A percentile compares a stretch with the other conserved stretches of the same genome.
These are phyloP conservation scores for Polytrichum commune DNA, from an alignment of 225 moss, liverwort and hornwort genomes.

Conservation along the genomic window DNA sequence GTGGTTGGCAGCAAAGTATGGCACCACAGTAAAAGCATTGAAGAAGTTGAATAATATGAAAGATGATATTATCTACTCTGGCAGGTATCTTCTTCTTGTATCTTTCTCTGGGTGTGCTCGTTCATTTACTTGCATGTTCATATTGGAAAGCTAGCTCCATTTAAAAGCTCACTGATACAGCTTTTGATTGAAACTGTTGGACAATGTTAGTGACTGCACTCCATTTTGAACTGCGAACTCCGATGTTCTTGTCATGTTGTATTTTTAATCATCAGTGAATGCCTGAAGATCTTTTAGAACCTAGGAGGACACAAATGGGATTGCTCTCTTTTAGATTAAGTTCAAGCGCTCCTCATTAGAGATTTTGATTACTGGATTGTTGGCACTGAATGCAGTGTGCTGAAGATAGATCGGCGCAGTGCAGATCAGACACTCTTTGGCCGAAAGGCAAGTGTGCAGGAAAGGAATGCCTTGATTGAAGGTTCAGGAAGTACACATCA, in stretches of 20 bases:
- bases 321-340: too few species aligned
- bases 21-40: constrained; percentile 64
- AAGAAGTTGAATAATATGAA: constrained; percentile 72
- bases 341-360: too few species aligned
- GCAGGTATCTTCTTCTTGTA: constrained; percentile 55
- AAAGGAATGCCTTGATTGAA: constrained; percentile 57
- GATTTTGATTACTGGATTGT: constrained; percentile 7
- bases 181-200: too few species aligned
- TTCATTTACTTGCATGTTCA: too few species aligned
- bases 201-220: too few species aligned
- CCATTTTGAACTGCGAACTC: too few species aligned
- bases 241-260: too few species aligned
- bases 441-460: constrained; percentile 67
- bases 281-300: too few species aligned
- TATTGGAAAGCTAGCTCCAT: too few species aligned
- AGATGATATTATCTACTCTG: constrained; percentile 68
- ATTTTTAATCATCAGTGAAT: too few species aligned
- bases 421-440: constrained; percentile 69
- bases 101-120: neutral
- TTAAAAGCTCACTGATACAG: too few species aligned
- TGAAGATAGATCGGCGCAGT: constrained; percentile 70
- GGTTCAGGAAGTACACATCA: constrained; percentile 47
- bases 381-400: constrained; percentile 44
- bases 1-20: constrained; percentile 79
- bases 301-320: too few species aligned